Evolutionary conservation across 768 basidiomycete genomes (phyloP).

Genomic region (Lactifluus hygrophoroides): DNA sequence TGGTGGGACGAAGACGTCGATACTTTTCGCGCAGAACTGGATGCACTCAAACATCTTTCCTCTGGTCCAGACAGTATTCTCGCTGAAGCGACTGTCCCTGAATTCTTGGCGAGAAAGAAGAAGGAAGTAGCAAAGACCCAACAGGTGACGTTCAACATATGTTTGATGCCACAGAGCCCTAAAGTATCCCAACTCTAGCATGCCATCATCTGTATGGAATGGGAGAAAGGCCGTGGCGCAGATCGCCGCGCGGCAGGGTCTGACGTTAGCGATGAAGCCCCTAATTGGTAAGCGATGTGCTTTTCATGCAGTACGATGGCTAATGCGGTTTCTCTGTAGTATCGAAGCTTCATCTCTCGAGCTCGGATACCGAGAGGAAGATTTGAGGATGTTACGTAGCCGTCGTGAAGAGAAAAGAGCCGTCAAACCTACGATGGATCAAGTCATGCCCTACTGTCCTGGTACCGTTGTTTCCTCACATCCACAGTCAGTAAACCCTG

Average conservation of each 20-base stretch:
- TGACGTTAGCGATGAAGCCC: not conserved
- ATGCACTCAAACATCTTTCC: not conserved
- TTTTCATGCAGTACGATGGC: not conserved
- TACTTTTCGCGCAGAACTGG: not conserved
- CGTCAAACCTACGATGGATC: conserved; percentile 7
- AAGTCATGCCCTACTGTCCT: conserved; percentile 4
- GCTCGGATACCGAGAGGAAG: not conserved
- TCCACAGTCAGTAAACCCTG: too few species aligned
- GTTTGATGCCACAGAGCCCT: not conserved
- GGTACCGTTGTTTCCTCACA: too few species aligned
- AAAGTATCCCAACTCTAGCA: not conserved
- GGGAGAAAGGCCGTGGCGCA: not conserved
- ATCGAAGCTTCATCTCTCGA: not conserved
- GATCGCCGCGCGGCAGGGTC: not conserved
- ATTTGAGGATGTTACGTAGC: not conserved
- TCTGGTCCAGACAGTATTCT: not conserved
- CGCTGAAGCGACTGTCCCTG: not conserved
- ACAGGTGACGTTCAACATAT: not conserved
- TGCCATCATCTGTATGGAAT: not conserved
- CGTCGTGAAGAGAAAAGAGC: conserved; percentile 6
- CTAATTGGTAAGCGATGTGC: conserved; percentile 1
- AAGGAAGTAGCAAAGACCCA: not conserved
- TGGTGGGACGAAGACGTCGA: conserved; percentile 3
- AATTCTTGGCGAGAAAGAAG: not conserved
- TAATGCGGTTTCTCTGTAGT: not conserved